Conservation (phyloP, 768 basidiomycete species). For the Pisolithus microcarpus region DNA sequence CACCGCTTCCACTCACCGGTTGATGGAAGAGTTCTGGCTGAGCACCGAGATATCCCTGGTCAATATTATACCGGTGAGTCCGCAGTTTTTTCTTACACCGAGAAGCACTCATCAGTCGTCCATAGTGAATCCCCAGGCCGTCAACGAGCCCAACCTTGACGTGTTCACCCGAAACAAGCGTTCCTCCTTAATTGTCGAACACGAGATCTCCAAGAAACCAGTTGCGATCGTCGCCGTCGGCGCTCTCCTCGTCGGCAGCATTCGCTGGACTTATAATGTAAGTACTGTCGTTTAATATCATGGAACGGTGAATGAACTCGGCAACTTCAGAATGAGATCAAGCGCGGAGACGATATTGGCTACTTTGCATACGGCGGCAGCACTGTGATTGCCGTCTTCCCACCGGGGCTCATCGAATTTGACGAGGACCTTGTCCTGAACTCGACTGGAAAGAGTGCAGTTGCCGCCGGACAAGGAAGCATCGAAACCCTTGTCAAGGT, state of each 20-base stretch:
- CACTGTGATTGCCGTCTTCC: slow-evolving; percentile 57
- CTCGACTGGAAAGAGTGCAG: slow-evolving; percentile 29
- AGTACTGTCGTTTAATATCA: neutral
- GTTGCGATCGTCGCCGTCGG: slow-evolving; percentile 73
- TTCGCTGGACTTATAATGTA: slow-evolving; percentile 49
- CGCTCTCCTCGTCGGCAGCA: slow-evolving; percentile 74
- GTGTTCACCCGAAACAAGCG: slow-evolving; percentile 62
- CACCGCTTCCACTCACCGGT: slow-evolving; percentile 74
- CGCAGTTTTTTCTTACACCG: neutral
- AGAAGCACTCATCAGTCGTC: neutral
- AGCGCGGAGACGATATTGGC: slow-evolving; percentile 62
- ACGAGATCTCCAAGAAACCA: slow-evolving; percentile 35
- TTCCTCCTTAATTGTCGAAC: slow-evolving; percentile 47
- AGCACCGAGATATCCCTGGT: slow-evolving; percentile 41
- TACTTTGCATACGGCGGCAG: slow-evolving; percentile 75
- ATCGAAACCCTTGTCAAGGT: slow-evolving; percentile 65
- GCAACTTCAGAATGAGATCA: slow-evolving; percentile 33
- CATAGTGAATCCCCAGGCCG: slow-evolving; percentile 69
- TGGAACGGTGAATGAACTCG: neutral
- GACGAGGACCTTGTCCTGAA: slow-evolving; percentile 56
- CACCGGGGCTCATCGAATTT: slow-evolving; percentile 44
- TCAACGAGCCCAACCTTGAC: slow-evolving; percentile 59
- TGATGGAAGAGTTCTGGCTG: slow-evolving; percentile 41
- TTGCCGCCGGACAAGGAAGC: slow-evolving; percentile 16
- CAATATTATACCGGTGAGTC: slow-evolving; percentile 54